These are phyloP conservation scores for Trichocladium antarcticum DNA, from an alignment of 495 filamentous ascomycete species.

Conservation along the genomic window DNA sequence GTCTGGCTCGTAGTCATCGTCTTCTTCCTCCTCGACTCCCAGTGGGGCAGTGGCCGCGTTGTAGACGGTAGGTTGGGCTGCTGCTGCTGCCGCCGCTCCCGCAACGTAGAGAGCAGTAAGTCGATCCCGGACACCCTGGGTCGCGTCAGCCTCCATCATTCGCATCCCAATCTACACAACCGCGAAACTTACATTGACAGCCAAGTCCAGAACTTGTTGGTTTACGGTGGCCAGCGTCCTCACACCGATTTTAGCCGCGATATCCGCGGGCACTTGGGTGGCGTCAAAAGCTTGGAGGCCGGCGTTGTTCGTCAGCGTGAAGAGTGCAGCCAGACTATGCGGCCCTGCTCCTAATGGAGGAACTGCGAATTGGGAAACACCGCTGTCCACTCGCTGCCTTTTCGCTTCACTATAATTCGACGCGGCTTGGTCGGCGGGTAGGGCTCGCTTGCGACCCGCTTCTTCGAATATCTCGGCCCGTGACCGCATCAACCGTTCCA, in stretches of 20 bases:
- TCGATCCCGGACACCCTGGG: conserved; percentile 31
- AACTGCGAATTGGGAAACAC: conserved; percentile 38
- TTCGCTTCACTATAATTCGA: conserved; percentile 41
- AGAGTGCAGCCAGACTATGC: conserved; percentile 65
- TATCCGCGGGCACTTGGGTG: conserved; percentile 55
- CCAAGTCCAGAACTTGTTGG: conserved; percentile 50
- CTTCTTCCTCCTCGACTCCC: conserved; percentile 50
- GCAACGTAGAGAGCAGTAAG: conserved; percentile 25
- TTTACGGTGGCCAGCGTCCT: conserved; percentile 57
- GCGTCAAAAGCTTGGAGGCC: conserved; percentile 73
- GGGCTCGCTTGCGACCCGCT: conserved; percentile 63
- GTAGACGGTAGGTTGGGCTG: conserved; percentile 30
- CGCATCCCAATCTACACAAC: background rate
- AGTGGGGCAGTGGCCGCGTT: conserved; percentile 40
- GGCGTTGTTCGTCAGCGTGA: conserved; percentile 65
- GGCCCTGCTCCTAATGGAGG: conserved; percentile 63
- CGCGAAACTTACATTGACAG: conserved; percentile 48
- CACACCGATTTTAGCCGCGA: conserved; percentile 67
- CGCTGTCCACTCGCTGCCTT: conserved; percentile 26
- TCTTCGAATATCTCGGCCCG: conserved; percentile 68
- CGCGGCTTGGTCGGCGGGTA: conserved; percentile 53
- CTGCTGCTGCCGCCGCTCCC: conserved; percentile 7
- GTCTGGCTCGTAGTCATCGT: conserved; percentile 85
- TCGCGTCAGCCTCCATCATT: conserved; percentile 13
- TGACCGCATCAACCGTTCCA: conserved; percentile 65